Percentiles rank a stretch among this genome's conserved stretches.
Conservation (phyloP, 2,329 filamentous ascomycete genomes). For the Paraphaeosphaeria minitans region DNA sequence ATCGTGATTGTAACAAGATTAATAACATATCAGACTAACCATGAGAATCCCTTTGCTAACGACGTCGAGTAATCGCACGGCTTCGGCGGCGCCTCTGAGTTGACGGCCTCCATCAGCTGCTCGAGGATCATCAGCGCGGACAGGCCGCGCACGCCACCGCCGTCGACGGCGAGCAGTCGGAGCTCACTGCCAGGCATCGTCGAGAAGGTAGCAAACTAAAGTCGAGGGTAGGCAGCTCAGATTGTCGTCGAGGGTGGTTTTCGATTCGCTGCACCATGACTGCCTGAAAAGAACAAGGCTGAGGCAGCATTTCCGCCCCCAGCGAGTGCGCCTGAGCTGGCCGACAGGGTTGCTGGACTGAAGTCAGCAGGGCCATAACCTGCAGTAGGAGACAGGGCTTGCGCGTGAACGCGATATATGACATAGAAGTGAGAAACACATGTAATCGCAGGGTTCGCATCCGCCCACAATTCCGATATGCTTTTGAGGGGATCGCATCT, state of each 20-base stretch:
- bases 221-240: not conserved
- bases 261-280: not conserved
- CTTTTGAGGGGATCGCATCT: too few species aligned
- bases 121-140: slow-evolving; percentile 21
- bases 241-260: not conserved
- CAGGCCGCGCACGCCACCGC: slow-evolving; percentile 23
- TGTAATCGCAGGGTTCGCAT: too few species aligned
- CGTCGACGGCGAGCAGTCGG: slow-evolving; percentile 1
- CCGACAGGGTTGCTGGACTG: too few species aligned
- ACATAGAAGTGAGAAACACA: too few species aligned
- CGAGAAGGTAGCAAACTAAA: not conserved
- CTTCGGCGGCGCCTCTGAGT: slow-evolving; percentile 12
- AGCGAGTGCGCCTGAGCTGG: not conserved
- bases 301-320: not conserved
- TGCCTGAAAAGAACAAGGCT: not conserved
- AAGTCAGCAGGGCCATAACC: too few species aligned
- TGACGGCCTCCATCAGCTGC: slow-evolving; percentile 21
- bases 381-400: too few species aligned
- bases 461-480: too few species aligned
- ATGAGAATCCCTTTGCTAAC: too few species aligned
- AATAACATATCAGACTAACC: too few species aligned
- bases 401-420: too few species aligned
- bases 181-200: not conserved
- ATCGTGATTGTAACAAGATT: too few species aligned
- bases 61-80: slow-evolving; percentile 29